phyloP scores from a whole-genome alignment of 1,284 basidiomycete genomes.

The Amylostereum areolatum region DNA sequence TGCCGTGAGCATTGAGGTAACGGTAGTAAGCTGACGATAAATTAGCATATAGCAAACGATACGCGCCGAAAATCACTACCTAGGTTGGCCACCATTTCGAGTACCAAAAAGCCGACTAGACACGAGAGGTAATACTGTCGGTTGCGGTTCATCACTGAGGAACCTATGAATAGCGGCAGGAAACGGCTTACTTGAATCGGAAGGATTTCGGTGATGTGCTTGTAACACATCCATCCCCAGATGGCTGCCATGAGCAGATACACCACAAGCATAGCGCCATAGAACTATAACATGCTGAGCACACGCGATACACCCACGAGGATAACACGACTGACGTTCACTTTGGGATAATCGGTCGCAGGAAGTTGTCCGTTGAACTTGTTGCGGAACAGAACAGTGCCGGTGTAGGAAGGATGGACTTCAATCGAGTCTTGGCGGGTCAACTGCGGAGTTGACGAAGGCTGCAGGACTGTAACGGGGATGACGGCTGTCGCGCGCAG shows the following conservation, averaged over 20 bases:
- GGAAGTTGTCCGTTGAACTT: conserved; percentile 86
- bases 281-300: conserved; percentile 44
- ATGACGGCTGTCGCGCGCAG: conserved; percentile 55
- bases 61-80: conserved; percentile 33
- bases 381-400: conserved; percentile 83
- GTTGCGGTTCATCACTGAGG: conserved; percentile 6
- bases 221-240: conserved; percentile 87
- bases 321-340: conserved; percentile 59
- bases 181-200: conserved; percentile 67
- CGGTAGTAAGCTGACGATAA: conserved; percentile 64
- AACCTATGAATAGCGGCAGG: background rate
- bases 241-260: conserved; percentile 64
- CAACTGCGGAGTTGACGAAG: conserved; percentile 16
- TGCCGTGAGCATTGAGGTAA: conserved; percentile 87
- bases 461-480: conserved; percentile 65
- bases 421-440: conserved; percentile 37
- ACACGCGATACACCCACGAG: background rate
- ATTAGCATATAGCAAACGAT: conserved; percentile 2
- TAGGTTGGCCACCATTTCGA: conserved; percentile 93
- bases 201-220: conserved; percentile 77
- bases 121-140: conserved; percentile 89
- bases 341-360: conserved; percentile 97
- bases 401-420: conserved; percentile 77
- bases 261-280: conserved; percentile 75
- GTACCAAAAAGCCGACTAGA: conserved; percentile 80